These are phyloP conservation scores for Herpetomonas samuelpessoai DNA, from an alignment of 208 protist genomes.

Conservation along the genomic window DNA sequence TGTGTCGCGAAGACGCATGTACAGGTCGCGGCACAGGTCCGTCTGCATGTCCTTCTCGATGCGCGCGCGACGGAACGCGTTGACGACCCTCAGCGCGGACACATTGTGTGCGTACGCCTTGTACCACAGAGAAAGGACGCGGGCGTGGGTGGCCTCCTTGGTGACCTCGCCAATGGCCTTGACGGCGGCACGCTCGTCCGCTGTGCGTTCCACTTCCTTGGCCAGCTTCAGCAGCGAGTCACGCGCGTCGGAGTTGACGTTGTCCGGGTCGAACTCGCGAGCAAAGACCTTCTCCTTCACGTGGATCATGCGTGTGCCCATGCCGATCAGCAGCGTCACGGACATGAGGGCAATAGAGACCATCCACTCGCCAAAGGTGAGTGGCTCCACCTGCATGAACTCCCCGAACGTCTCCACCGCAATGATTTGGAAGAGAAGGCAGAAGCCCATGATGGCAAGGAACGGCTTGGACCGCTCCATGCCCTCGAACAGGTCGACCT, in stretches of 20 bases:
- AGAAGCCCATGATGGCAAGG: slow-evolving; percentile 78
- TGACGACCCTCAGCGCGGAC: slow-evolving; percentile 35
- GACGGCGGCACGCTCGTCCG: slow-evolving; percentile 24
- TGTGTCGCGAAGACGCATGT: too few relatives aligned
- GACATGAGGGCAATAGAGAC: slow-evolving; percentile 28
- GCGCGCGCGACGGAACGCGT: slow-evolving; percentile 54
- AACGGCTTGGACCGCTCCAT: slow-evolving; percentile 62
- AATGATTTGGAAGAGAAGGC: slow-evolving; percentile 77
- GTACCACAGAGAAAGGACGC: slow-evolving; percentile 56
- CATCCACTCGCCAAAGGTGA: slow-evolving; percentile 52
- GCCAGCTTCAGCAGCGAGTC: slow-evolving; percentile 48
- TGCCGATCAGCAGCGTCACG: slow-evolving; percentile 31
- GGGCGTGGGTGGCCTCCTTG: slow-evolving; percentile 30
- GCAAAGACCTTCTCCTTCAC: slow-evolving; percentile 26
- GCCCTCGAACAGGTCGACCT: slow-evolving; percentile 82
- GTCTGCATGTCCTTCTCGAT: slow-evolving; percentile 1
- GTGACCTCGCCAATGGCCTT: slow-evolving; percentile 41
- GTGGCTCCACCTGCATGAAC: slow-evolving; percentile 76
- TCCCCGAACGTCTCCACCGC: slow-evolving; percentile 85
- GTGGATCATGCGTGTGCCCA: slow-evolving; percentile 48
- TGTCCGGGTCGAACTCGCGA: slow-evolving; percentile 21
- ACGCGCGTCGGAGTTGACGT: slow-evolving; percentile 46
- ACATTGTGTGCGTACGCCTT: slow-evolving; percentile 63
- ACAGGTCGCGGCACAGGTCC: too few relatives aligned
- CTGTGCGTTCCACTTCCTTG: slow-evolving; percentile 33